These are phyloP conservation scores for Dalbergia cultrata DNA, from an alignment of 306 rosid genomes.

Conservation along the genomic window DNA sequence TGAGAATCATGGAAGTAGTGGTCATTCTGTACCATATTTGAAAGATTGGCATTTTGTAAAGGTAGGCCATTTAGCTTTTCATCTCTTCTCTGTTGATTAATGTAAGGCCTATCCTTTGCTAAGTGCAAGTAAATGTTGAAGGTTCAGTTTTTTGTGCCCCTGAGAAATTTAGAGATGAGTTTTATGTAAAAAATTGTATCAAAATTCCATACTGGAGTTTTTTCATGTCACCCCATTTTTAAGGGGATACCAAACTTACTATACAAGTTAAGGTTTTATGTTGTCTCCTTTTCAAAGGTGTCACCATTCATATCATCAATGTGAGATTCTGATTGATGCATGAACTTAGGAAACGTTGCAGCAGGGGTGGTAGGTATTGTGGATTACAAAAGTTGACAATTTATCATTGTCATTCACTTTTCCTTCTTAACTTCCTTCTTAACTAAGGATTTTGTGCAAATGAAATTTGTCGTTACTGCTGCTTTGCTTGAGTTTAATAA, in stretches of 20 bases:
- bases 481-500: slow-evolving; percentile 6
- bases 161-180: background rate
- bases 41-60: slow-evolving; percentile 99
- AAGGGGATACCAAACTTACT: background rate
- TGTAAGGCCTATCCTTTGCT: background rate
- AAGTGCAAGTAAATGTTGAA: slow-evolving; percentile 16
- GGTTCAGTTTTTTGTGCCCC: slow-evolving; percentile 3
- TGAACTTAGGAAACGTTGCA: slow-evolving; percentile 13
- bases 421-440: background rate
- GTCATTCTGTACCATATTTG: slow-evolving; percentile 68
- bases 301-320: slow-evolving; percentile 6
- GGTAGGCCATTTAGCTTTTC: slow-evolving; percentile 53
- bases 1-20: slow-evolving; percentile 42
- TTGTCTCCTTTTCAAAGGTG: background rate
- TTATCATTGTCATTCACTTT: slow-evolving; percentile 23
- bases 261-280: slow-evolving; percentile 1
- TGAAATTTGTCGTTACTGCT: slow-evolving; percentile 13
- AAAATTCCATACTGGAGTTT: background rate
- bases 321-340: background rate
- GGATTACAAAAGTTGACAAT: background rate
- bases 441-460: slow-evolving; percentile 1
- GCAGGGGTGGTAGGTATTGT: slow-evolving; percentile 14
- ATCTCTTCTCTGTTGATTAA: slow-evolving; percentile 9
- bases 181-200: background rate
- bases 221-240: background rate